Base-by-base conservation (phyloP, 208 protist genomes). In the Leishmania mexicana region DNA sequence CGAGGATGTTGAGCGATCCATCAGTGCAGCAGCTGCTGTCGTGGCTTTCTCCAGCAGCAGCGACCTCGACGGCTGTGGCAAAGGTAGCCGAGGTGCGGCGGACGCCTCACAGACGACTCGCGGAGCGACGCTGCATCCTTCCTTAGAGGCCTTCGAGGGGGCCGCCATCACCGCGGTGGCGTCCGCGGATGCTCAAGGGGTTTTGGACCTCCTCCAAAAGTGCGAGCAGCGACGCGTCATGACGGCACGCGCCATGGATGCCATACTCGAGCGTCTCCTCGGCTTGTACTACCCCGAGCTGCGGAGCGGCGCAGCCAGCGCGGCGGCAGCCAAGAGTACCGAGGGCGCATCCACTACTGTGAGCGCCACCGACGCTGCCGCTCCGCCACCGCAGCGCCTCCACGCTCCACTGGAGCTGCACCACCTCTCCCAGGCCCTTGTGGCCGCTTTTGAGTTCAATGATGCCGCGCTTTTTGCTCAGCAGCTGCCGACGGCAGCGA, bases 161-260 rank as follows among this genome's bases (percentile, higher is more conserved):
- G 83, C 86, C 3, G 87, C 85, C 42, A 62, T 86, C 7, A 83
- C 71, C 7, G 83, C 91, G 6, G 45, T 96, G 35, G 51, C 72
- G 2, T 60, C 65, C 8, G 91, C 91, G 3, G 87, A 93, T 70
- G 82, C 79, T 13, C 74, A 87, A 58, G 86, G 87, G 76, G 83
- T 96, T 49, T 76, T 86, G 58, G 89, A 93, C 35, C 84, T 96
- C 77, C 71, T 96, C 68, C 85, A 85, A 40, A 91, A 92, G 83
- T 96, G 93, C 75, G 91, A 92, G 77, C 80, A 71, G 47, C 87
- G 83, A 31, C 81, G 88, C 40, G 81, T 95, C 68, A 95, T 95
- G 93, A 89, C 93, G 47, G 58, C 85, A 1, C 80, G 83, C 49
- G 85, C 93, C 62, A 92, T 96, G 88, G 81, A 93, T 42, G 86